Percentiles rank a stretch among this genome's conserved stretches.
Evolutionary conservation across 2,329 filamentous ascomycete species (phyloP).

Genomic region (Bipolaris bicolor): DNA sequence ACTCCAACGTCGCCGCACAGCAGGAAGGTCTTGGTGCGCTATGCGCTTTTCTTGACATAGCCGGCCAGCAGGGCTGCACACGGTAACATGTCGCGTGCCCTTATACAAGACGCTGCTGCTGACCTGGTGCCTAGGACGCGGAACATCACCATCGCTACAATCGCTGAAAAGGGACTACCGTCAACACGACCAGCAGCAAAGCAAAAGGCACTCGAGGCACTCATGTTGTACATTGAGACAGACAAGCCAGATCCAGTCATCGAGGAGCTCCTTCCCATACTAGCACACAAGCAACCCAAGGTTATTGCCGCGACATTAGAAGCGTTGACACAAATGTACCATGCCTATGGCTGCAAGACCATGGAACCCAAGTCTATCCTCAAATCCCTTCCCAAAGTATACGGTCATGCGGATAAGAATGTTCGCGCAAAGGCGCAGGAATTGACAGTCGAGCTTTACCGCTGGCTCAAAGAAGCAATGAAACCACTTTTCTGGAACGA

Average conservation of each 20-base stretch:
- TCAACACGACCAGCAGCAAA: conserved; percentile 90
- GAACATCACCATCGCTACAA: conserved; percentile 72
- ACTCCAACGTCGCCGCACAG: conserved; percentile 96
- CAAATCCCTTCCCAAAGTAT: conserved; percentile 86
- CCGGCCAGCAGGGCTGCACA: conserved; percentile 77
- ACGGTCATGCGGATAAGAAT: conserved; percentile 97
- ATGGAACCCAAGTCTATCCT: conserved; percentile 91
- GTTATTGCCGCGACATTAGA: conserved; percentile 77
- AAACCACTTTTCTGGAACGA: conserved; percentile 98
- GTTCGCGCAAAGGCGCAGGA: conserved; percentile 92
- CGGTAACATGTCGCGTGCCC: conserved; percentile 56
- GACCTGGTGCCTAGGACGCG: conserved; percentile 65
- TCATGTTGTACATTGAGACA: conserved; percentile 87
- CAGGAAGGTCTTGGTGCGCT: conserved; percentile 88
- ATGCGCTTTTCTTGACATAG: conserved; percentile 91
- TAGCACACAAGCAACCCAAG: conserved; percentile 91
- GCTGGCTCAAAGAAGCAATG: conserved; percentile 97
- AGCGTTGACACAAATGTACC: conserved; percentile 82
- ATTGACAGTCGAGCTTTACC: conserved; percentile 90
- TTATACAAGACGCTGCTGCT: conserved; percentile 1
- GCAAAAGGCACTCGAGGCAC: conserved; percentile 80
- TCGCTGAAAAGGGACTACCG: conserved; percentile 89
- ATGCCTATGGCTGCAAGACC: conserved; percentile 93
- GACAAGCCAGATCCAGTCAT: conserved; percentile 85
- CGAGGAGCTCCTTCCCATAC: conserved; percentile 83